Percentiles rank a stretch among this genome's conserved stretches.
Evolutionary conservation across 495 filamentous ascomycete species (phyloP).

Genomic region (Tuber umbilicatum): DNA sequence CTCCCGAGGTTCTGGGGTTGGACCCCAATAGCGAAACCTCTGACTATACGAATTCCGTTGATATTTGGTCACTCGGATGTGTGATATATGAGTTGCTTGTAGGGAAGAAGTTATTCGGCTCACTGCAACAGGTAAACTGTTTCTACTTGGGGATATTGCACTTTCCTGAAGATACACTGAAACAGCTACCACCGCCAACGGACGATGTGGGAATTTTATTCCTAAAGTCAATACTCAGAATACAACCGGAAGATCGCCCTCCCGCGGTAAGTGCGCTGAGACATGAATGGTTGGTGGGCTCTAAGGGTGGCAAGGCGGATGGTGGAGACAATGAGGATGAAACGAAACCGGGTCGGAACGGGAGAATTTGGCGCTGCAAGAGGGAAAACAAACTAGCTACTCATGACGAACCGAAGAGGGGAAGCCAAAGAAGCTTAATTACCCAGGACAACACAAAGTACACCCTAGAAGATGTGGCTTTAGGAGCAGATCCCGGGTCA

Average conservation of each 20-base stretch:
- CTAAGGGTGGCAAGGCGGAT: not conserved
- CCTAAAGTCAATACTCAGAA: not conserved
- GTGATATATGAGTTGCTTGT: not conserved
- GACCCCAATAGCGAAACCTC: not conserved
- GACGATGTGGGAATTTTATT: not conserved
- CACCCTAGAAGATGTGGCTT: too few species aligned
- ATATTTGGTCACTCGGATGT: constrained; percentile 18
- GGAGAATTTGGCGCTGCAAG: too few species aligned
- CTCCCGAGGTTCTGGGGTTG: not conserved
- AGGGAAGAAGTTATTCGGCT: not conserved
- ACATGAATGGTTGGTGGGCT: not conserved
- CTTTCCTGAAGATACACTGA: not conserved
- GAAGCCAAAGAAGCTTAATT: too few species aligned
- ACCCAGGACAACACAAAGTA: too few species aligned
- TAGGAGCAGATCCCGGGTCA: too few species aligned
- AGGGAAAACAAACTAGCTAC: too few species aligned
- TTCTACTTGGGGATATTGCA: not conserved
- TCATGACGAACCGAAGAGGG: too few species aligned
- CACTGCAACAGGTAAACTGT: not conserved
- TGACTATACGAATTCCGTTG: constrained; percentile 8
- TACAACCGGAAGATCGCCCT: not conserved
- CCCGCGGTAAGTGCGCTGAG: not conserved
- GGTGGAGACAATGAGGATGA: too few species aligned
- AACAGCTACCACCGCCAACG: not conserved
- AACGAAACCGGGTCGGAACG: too few species aligned